These are phyloP conservation scores for Heliophila coronopifolia DNA, from an alignment of 441 rosid species.

Conservation along the genomic window DNA sequence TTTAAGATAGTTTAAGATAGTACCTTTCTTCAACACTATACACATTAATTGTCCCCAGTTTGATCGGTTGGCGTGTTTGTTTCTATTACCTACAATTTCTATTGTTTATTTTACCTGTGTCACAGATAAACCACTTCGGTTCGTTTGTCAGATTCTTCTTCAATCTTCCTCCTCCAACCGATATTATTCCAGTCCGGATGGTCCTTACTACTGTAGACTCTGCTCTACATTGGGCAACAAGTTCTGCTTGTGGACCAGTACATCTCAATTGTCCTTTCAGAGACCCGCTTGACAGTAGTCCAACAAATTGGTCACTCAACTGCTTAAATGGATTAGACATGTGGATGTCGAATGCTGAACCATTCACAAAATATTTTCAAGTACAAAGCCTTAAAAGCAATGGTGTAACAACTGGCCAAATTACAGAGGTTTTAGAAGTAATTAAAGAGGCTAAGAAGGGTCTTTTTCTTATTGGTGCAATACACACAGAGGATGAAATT, in stretches of 20 bases:
- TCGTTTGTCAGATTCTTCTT: conserved; percentile 89
- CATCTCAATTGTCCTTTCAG: conserved; percentile 92
- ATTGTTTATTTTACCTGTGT: conserved; percentile 22
- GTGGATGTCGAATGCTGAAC: conserved; percentile 69
- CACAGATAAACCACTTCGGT: conserved; percentile 87
- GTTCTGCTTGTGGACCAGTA: conserved; percentile 78
- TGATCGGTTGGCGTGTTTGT: conserved; percentile 6
- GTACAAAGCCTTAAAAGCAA: conserved; percentile 37
- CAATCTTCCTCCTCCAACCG: conserved; percentile 81
- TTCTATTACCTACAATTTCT: neutral
- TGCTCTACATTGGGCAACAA: conserved; percentile 75
- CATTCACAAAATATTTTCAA: conserved; percentile 74
- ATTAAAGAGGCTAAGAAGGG: conserved; percentile 56
- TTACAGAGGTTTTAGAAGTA: conserved; percentile 49
- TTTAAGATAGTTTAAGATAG: conserved; percentile 18
- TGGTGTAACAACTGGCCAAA: conserved; percentile 27
- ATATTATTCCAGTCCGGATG: conserved; percentile 72
- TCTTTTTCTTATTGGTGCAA: conserved; percentile 67
- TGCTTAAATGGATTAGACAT: conserved; percentile 77
- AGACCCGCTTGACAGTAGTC: conserved; percentile 75
- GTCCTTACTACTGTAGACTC: conserved; percentile 87
- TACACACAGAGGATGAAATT: conserved; percentile 76
- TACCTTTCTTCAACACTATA: conserved; percentile 17
- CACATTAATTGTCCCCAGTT: neutral
- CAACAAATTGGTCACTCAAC: conserved; percentile 49